Percentiles rank a stretch among this genome's conserved stretches.
These are phyloP conservation scores for Petunia hybrid DNA, from an alignment of 305 asterid species.

Conservation along the genomic window DNA sequence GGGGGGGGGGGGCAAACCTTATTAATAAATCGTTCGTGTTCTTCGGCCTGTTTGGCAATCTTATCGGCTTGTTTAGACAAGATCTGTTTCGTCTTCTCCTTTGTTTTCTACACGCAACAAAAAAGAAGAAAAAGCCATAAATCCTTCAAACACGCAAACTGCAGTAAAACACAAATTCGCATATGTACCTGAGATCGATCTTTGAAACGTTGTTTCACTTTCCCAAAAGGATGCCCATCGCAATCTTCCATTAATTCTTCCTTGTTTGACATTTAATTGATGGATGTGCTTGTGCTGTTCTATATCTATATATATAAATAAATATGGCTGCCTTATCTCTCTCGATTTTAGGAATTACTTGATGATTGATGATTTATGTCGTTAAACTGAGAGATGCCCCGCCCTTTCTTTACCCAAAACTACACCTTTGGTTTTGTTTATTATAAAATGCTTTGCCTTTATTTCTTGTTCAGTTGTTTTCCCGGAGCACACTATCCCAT, in stretches of 20 bases:
- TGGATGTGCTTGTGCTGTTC: too few relatives aligned
- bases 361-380: too few relatives aligned
- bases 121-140: neutral
- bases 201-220: conserved; percentile 34
- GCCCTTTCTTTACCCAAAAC: too few relatives aligned
- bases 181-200: conserved; percentile 35
- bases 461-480: too few relatives aligned
- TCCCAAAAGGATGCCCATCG: conserved; percentile 28
- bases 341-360: too few relatives aligned
- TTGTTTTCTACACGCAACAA: conserved; percentile 38
- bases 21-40: conserved; percentile 83
- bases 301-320: too few relatives aligned
- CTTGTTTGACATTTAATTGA: conserved; percentile 28
- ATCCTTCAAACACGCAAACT: neutral
- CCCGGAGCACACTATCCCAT: too few relatives aligned
- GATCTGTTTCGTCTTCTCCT: conserved; percentile 74
- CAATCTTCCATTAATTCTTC: conserved; percentile 30
- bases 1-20: conserved; percentile 50
- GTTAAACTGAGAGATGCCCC: too few relatives aligned
- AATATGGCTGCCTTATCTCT: too few relatives aligned
- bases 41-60: conserved; percentile 93
- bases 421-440: too few relatives aligned
- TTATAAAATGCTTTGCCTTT: too few relatives aligned
- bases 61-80: conserved; percentile 82
- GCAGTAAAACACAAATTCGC: neutral